Evolutionary conservation across 2,329 filamentous ascomycete species (phyloP).

Genomic region (Phymatotrichopsis omnivora): DNA sequence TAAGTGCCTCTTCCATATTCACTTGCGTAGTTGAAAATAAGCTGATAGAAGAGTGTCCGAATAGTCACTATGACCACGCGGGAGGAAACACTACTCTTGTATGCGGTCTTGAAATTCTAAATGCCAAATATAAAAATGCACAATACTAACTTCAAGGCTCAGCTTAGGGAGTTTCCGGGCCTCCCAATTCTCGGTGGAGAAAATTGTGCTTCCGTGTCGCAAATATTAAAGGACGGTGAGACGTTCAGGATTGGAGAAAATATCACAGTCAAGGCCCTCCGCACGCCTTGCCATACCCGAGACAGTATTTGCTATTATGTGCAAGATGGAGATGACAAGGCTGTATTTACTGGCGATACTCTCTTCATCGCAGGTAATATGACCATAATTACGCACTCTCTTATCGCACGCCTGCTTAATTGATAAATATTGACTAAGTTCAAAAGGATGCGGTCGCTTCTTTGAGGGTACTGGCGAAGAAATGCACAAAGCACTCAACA

Average conservation of each 20-base stretch:
- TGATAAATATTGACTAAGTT: background rate
- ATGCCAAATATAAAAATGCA: no score
- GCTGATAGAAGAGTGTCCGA: conserved; percentile 14
- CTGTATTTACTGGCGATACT: conserved; percentile 92
- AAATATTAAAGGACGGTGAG: conserved; percentile 63
- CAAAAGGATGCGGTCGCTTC: conserved; percentile 77
- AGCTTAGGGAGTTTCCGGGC: conserved; percentile 50
- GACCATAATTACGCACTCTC: background rate
- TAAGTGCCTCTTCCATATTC: conserved; percentile 40
- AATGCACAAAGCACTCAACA: conserved; percentile 90
- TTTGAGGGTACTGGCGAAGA: conserved; percentile 84
- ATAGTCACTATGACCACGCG: conserved; percentile 84
- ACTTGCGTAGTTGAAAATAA: background rate
- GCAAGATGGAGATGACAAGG: conserved; percentile 66
- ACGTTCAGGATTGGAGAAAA: conserved; percentile 69
- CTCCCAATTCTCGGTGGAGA: conserved; percentile 78
- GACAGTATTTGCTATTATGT: conserved; percentile 95
- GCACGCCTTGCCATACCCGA: conserved; percentile 96
- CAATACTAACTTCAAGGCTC: no score
- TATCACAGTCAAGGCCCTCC: conserved; percentile 75
- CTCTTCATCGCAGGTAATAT: conserved; percentile 74
- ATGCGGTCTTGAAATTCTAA: conserved; percentile 32
- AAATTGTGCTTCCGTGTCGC: conserved; percentile 69
- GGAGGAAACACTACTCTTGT: conserved; percentile 82
- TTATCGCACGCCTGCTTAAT: background rate